Base-by-base conservation (phyloP, 2,329 filamentous ascomycete genomes). In the Fusarium bulbicola region DNA sequence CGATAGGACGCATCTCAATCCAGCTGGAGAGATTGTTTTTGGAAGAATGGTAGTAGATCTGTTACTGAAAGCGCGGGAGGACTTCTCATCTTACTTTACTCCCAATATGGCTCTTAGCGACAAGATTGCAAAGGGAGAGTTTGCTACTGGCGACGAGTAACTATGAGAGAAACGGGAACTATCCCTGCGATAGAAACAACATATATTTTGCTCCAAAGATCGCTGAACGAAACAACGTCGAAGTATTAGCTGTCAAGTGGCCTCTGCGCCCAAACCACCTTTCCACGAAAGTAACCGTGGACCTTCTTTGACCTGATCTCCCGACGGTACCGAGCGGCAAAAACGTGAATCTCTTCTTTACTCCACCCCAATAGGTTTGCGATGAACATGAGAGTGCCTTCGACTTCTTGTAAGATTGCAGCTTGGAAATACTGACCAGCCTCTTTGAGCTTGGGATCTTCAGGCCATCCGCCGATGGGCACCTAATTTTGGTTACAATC, bases 401-500 rank as follows among this genome's bases (percentile, higher is more conserved):
- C 58, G 0, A 68, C 26, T 7, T 69, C 64, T 7, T 68, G 52
- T 0, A 69, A 26, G 2, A 63, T 68, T 24, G 64, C 64, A 24
- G 58, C 64, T 16, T 68, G 66, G n/a, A 69, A 63, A 16, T 58
- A 69, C 2, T 58, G 52, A 7, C 66, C 64, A 5, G 66, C 64
- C 6, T 69, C 45, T 14, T 47, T 68, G 15, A 58, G 36, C 6
- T 49, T 49, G 1, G 28, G 52, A 39, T 69, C 66, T 3, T 36
- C 16, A 14, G 50, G 26, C 66, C 57, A 69, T 12, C 40, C 50
- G 15, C 66, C 66, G 4, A 69, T 68, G 1, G 57, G 66, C 13
- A 63, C 40, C 63, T 57, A 7, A 1, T 7, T 7, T 5, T 8
- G 3, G 3, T 57, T 5, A 34, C 3, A 13, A 4, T 21, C 1